Base-by-base conservation (phyloP, 768 basidiomycete genomes). In the Naganishia kalamii region DNA sequence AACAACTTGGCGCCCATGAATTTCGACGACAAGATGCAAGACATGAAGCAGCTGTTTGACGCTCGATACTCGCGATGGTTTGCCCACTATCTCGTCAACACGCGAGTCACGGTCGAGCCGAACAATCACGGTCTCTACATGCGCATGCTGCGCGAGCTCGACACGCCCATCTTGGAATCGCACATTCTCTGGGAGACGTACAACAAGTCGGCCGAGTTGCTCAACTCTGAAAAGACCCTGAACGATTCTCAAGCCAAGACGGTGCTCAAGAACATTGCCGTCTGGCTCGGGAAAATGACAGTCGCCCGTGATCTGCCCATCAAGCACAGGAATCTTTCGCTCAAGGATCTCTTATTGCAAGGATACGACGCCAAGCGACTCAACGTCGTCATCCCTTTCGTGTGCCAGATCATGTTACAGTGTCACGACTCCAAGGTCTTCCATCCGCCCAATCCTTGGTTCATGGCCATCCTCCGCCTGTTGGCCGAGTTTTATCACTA, bases 121-220 rank as follows among this genome's bases (percentile, higher is more conserved):
- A 99, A 99, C 82, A 96, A 98, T 74, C 96, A 98, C 70, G 84
- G 86, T 51, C 84, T 98, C 35, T 99, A 99, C 78, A 86, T 96
- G 66, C 88, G 92, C 63, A 91, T 99, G 75, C 81, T 99, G 64
- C 91, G 97, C 66, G 85, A 87, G 2, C 80, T 99, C 67, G 85
- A 88, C 67, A 82, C 84, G 41, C 82, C 86, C 63, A 75, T 77
- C 33, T 80, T 99, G 35, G 83, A 82, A 70, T 86, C 85, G 70
- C 85, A 89, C 68, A 85, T 98, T 63, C 80, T 97, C n/a, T 89
- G 94, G 78, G 96, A 98, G 80, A 96, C 96, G 0, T 86, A 90
- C 71, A 79, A 86, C 71, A 96, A 96, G 80, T 88, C 92, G 8
- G 85, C 90, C 12, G 79, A 81, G 19, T 80, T 99, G 71, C 83